These are phyloP conservation scores for Lactarius trivialis DNA, from an alignment of 768 basidiomycete genomes.

Conservation along the genomic window DNA sequence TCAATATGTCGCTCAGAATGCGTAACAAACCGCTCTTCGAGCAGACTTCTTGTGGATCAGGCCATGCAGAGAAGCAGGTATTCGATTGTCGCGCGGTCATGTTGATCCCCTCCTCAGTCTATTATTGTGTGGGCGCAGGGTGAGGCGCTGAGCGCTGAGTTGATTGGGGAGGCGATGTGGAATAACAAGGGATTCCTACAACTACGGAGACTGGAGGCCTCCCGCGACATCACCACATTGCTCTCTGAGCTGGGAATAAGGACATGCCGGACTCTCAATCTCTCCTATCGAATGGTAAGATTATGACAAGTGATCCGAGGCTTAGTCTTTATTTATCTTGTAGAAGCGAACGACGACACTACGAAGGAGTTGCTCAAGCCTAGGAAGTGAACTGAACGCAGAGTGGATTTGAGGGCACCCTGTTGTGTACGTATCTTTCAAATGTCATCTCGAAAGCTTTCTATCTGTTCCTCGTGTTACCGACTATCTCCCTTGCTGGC, in stretches of 20 bases:
- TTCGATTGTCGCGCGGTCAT: slow-evolving; percentile 10
- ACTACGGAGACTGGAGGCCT: slow-evolving; percentile 89
- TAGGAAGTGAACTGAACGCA: slow-evolving; percentile 27
- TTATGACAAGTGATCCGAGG: background rate
- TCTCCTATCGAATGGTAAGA: slow-evolving; percentile 78
- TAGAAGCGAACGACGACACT: slow-evolving; percentile 28
- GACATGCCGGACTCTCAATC: slow-evolving; percentile 95
- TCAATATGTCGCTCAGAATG: slow-evolving; percentile 51
- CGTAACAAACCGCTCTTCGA: slow-evolving; percentile 98
- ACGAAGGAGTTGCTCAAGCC: slow-evolving; percentile 28
- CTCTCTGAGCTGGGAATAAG: slow-evolving; percentile 76
- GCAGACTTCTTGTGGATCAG: slow-evolving; percentile 98
- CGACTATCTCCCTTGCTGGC: slow-evolving; percentile 15
- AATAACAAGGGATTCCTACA: slow-evolving; percentile 97
- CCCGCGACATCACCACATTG: slow-evolving; percentile 84
- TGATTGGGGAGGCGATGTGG: slow-evolving; percentile 94
- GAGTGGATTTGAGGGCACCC: slow-evolving; percentile 1
- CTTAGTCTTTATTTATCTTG: background rate
- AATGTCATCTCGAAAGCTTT: slow-evolving; percentile 8
- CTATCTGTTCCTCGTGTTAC: slow-evolving; percentile 12
- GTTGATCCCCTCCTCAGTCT: slow-evolving; percentile 45
- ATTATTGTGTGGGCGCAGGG: slow-evolving; percentile 98
- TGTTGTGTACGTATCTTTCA: slow-evolving; percentile 16
- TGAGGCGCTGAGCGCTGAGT: slow-evolving; percentile 90
- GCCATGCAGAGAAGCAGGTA: slow-evolving; percentile 95